Conservation (phyloP, 2,329 filamentous ascomycete species). For the Ceratocystis huliohia region DNA sequence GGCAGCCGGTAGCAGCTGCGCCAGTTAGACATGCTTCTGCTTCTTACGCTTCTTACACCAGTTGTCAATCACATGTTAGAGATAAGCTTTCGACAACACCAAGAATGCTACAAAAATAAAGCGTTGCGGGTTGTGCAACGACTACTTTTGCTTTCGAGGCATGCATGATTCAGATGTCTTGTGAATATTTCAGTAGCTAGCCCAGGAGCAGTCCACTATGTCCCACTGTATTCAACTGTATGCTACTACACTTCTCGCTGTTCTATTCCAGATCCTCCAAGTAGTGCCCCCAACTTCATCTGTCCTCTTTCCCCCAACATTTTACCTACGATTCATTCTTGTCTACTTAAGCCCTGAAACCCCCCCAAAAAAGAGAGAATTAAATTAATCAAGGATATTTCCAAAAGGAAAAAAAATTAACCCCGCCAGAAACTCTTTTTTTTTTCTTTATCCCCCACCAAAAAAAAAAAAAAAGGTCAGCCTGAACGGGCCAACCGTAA, state of each 20-base stretch:
- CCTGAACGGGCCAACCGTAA: slow-evolving; percentile 4
- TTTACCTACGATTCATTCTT: background rate
- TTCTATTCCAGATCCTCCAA: background rate
- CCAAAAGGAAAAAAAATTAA: background rate
- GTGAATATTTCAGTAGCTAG: too few relatives aligned
- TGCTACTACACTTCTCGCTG: background rate
- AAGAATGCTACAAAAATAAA: too few relatives aligned
- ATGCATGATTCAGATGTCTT: too few relatives aligned
- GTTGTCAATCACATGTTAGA: too few relatives aligned
- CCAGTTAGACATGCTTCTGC: too few relatives aligned
- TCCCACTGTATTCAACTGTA: background rate
- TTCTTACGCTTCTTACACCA: too few relatives aligned
- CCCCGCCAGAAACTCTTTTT: slow-evolving; percentile 8
- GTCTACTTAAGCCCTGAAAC: slow-evolving; percentile 15
- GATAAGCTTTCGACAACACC: too few relatives aligned
- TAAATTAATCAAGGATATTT: background rate
- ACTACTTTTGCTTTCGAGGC: too few relatives aligned
- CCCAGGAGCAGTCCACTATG: background rate
- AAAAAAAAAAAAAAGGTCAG: background rate
- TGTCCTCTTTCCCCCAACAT: slow-evolving; percentile 11
- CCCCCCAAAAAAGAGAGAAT: background rate
- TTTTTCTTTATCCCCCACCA: background rate
- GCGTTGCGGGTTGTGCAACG: too few relatives aligned
- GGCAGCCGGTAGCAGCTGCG: too few relatives aligned
- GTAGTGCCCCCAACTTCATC: background rate